These are phyloP conservation scores for Paulownia fortunei DNA, from an alignment of 257 asterid genomes.

Conservation along the genomic window DNA sequence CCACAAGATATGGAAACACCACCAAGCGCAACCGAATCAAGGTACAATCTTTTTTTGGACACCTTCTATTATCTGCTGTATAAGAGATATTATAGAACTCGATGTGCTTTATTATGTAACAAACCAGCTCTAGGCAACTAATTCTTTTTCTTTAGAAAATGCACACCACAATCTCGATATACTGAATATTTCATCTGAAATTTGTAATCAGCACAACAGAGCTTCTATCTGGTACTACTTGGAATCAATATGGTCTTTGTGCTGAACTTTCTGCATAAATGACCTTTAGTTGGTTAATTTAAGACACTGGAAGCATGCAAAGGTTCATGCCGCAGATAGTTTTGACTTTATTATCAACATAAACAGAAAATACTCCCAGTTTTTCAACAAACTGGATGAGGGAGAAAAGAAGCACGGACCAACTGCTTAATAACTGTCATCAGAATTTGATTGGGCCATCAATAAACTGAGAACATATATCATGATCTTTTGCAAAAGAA, in stretches of 20 bases:
- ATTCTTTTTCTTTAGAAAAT: background rate
- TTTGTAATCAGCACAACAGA: background rate
- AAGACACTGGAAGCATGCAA: too few relatives aligned
- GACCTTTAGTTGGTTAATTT: too few relatives aligned
- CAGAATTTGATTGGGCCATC: background rate
- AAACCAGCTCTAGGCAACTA: background rate
- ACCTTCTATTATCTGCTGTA: background rate
- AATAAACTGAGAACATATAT: too few relatives aligned
- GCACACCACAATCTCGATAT: background rate
- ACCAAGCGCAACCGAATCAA: slow-evolving; percentile 41
- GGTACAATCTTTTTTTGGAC: slow-evolving; percentile 34
- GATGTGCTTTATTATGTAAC: background rate
- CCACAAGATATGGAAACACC: slow-evolving; percentile 34
- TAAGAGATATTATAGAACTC: background rate
- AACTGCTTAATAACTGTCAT: background rate
- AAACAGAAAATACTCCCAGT: background rate
- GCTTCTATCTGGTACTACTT: background rate
- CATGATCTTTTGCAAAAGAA: background rate
- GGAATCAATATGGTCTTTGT: background rate
- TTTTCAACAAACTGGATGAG: background rate
- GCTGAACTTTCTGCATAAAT: background rate
- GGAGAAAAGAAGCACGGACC: background rate
- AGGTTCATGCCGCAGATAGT: too few relatives aligned
- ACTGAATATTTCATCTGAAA: background rate
- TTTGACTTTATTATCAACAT: background rate